A percentile compares a stretch with the other conserved stretches of the same genome.
Conservation (phyloP, 805 yeast species). For the Candida patagonica region DNA sequence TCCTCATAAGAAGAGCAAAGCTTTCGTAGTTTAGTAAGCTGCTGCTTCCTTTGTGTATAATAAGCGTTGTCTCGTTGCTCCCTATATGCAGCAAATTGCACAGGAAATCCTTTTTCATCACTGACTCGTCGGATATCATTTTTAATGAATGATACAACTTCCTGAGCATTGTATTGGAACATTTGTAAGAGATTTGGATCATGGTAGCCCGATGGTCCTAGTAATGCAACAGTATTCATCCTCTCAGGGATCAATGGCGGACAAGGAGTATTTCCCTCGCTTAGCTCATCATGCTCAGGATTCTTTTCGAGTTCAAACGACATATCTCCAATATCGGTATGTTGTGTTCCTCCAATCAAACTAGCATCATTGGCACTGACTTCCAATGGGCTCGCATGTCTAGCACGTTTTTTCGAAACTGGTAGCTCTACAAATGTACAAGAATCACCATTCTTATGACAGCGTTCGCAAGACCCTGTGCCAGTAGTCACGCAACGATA, state of each 20-base stretch:
- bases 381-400: too few species aligned
- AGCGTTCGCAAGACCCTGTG: constrained; percentile 12
- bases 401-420: constrained; percentile 11
- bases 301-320: too few species aligned
- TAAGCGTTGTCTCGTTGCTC: constrained; percentile 12
- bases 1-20: constrained; percentile 18
- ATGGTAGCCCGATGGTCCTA: constrained; percentile 26
- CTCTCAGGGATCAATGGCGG: constrained; percentile 21
- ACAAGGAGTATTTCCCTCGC: not conserved
- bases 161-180: constrained; percentile 18
- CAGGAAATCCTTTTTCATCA: constrained; percentile 19
- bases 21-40: constrained; percentile 11
- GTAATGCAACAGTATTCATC: constrained; percentile 19
- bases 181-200: constrained; percentile 25
- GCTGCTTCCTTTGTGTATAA: constrained; percentile 5
- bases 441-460: constrained; percentile 13
- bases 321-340: too few species aligned
- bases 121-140: constrained; percentile 21
- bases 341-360: too few species aligned
- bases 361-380: too few species aligned
- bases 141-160: constrained; percentile 21
- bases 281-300: too few species aligned
- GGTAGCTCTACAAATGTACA: constrained; percentile 18
- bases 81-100: constrained; percentile 18
- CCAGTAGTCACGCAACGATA: constrained; percentile 14